Evolutionary conservation across 345 rosid genomes (phyloP), one percentile per base, ranked within the genome.

Genomic region (Clausena lansium): DNA sequence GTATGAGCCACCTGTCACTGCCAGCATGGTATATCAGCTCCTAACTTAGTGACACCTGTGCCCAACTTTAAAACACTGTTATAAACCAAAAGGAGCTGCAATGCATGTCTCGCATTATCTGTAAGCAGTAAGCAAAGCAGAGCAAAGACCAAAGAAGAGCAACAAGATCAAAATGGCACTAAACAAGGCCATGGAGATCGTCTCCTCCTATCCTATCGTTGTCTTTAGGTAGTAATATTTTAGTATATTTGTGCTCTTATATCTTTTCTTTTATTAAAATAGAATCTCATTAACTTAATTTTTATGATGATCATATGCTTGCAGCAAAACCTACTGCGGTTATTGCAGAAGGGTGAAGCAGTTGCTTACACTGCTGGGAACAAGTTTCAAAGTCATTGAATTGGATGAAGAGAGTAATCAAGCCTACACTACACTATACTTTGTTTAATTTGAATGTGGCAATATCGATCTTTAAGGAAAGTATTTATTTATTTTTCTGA

Each of bases 311-410:
- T 11, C 47, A 41, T 2, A 6, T 63, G 27, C 64, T 71, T 63
- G 81, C 93, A 91, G 98, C 78, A 91, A 93, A 86, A 87, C 92
- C 54, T 85, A 85, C 61, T 87, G 94, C 67, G 91, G 92, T 27
- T 91, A 85, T 78, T 89, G 94, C 84, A 80, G 75, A 66, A 87
- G 87, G 83, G 91, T 86, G 61, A 88, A 87, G 88, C 85, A 88
- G 83, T 70, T 89, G 81, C 78, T 87, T 66, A 85, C 89, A 15
- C 88, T 88, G 79, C 77, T 86, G 2, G 87, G 86, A 74, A 87
- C 91, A 62, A 79, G 33, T 57, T 89, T 68, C 82, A 86, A 88
- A 65, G 84, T 67, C 61, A 74, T 89, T 36, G 92, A 91, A 74
- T 77, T 91, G 30, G 85, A 85, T 76, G 73, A 81, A 67, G 84